phyloP scores from a whole-genome alignment of 2,329 filamentous ascomycete species.

The Aspergillus niger region DNA sequence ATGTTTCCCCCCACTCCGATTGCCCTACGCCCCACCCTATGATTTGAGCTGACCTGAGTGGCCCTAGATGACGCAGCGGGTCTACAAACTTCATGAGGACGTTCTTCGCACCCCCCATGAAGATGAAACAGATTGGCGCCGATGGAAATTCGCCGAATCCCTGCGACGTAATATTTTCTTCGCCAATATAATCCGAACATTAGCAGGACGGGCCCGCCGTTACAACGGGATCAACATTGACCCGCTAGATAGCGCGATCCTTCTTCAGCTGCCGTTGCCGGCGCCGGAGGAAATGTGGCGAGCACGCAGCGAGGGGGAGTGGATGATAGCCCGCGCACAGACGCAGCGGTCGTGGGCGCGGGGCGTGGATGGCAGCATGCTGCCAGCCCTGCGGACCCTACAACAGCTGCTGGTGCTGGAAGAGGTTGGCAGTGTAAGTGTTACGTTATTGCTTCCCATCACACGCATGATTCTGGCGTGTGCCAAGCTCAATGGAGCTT shows the following conservation, averaged over 20 bases:
- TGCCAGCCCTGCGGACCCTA: conserved; percentile 11
- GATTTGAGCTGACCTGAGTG: not conserved
- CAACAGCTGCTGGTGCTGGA: conserved; percentile 11
- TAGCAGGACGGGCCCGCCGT: conserved; percentile 7
- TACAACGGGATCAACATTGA: conserved; percentile 19
- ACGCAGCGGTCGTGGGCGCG: conserved; percentile 3
- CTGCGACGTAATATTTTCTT: conserved; percentile 23
- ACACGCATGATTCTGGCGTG: conserved; percentile 19
- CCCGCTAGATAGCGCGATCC: conserved; percentile 16
- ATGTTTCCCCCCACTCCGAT: not conserved
- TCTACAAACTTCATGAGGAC: conserved; percentile 14
- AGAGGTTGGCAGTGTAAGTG: conserved; percentile 7
- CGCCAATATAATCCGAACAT: conserved; percentile 19
- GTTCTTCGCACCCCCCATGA: conserved; percentile 11
- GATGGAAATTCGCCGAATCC: conserved; percentile 22
- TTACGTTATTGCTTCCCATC: conserved; percentile 15
- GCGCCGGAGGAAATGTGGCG: conserved; percentile 23
- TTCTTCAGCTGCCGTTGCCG: conserved; percentile 17
- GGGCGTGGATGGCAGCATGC: conserved; percentile 3
- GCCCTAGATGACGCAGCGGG: conserved; percentile 16
- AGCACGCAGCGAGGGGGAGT: conserved; percentile 20
- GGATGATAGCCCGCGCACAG: conserved; percentile 7
- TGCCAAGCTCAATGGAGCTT: conserved; percentile 9
- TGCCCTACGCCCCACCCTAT: not conserved
- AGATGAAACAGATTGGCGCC: conserved; percentile 17